Base-by-base conservation (phyloP, 345 rosid genomes). In the Cardamine resedifolia region DNA sequence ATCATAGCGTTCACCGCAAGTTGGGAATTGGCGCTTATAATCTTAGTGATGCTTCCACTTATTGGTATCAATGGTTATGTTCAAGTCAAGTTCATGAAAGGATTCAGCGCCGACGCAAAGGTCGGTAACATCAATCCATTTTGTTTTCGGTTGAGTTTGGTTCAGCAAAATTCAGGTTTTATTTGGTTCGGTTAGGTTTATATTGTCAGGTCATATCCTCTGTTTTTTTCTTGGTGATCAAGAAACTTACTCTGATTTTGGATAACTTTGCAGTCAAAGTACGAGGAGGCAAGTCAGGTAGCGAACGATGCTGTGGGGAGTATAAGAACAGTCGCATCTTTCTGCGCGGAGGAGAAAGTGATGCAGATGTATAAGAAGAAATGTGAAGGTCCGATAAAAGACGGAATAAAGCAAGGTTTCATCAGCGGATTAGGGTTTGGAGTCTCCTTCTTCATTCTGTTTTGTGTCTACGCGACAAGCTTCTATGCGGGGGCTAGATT, bases 231-330 rank as follows among this genome's bases (percentile, higher is more conserved):
- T 70, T 63, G 51, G 48, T 16, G 3, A 2, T 1, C 65, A 73
- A 58, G 65, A 55, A 72, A 31, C 39, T 68, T 8, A 68, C 11
- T 1, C 12, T 1, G 38, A 4, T 6, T 59, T 53, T 61, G 24
- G 36, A 3, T 39, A 28, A 49, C 43, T 24, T 61, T 77, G 73
- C 83, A 91, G 97, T 68, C 67, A 43, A 75, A 80, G 87, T 89
- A 89, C 9, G 96, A 89, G 81, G 94, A 87, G 63, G 94, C 96
- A 12, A 85, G 96, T 68, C 97, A 91, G 78, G 92, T 91, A 66
- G 97, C 96, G 1, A 83, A 78, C n/a, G 96, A 91, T 59, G 96
- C 97, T 0, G 87, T 89, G 16, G 93, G 92, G n/a, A 83, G 94
- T 21, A 91, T 91, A 36, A 81, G 96, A 80, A 91, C 96, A 5